These are phyloP conservation scores for Pezicula neosporulosa DNA, from an alignment of 2,329 filamentous ascomycete genomes.

Conservation along the genomic window DNA sequence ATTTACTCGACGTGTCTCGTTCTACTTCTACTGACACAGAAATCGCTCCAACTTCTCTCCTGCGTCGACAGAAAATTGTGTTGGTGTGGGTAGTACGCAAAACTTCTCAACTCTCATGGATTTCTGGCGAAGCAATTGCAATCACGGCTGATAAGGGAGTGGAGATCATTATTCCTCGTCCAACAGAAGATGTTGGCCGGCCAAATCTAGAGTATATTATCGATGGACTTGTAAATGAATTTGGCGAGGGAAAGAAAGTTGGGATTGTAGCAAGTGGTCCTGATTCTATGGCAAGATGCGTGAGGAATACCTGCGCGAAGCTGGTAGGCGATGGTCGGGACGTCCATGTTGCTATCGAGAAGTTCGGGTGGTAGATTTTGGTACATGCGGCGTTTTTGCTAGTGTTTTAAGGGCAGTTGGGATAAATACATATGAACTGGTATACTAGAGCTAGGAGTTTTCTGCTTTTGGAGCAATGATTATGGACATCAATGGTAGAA, in stretches of 20 bases:
- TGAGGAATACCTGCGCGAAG: constrained; percentile 54
- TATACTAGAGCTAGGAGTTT: no score
- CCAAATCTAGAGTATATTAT: constrained; percentile 48
- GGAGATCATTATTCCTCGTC: constrained; percentile 48
- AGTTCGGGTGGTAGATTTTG: constrained; percentile 59
- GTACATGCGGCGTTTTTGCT: not conserved
- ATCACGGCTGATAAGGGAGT: constrained; percentile 47
- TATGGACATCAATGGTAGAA: no score
- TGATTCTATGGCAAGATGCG: constrained; percentile 55
- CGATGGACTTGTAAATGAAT: constrained; percentile 28
- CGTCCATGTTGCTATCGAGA: constrained; percentile 57
- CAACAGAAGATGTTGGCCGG: constrained; percentile 49
- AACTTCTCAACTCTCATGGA: constrained; percentile 48
- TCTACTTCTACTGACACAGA: constrained; percentile 13
- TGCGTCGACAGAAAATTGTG: constrained; percentile 34
- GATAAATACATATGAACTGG: no score
- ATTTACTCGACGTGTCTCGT: constrained; percentile 31
- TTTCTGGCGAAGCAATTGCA: constrained; percentile 44
- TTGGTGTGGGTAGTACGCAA: constrained; percentile 59
- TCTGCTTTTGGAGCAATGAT: no score
- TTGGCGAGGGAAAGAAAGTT: constrained; percentile 30
- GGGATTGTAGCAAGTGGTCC: constrained; percentile 60
- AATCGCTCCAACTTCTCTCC: constrained; percentile 19
- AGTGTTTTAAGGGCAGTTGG: no score
- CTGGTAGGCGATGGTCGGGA: constrained; percentile 44